These are phyloP conservation scores for Xylaria acuta DNA, from an alignment of 495 filamentous ascomycete species.

Conservation along the genomic window DNA sequence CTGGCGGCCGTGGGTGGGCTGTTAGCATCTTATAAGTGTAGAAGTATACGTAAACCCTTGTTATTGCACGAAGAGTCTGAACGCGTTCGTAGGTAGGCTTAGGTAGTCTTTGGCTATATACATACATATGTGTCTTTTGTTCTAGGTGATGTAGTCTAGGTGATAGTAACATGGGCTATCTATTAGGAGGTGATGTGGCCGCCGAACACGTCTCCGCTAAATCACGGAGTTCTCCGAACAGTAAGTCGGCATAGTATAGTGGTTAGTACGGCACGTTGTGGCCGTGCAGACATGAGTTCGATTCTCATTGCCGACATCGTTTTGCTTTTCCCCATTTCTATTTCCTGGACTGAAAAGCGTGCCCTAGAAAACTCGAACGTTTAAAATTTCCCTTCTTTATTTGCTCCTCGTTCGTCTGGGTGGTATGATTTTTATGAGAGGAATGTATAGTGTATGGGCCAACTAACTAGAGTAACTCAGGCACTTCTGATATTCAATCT, in stretches of 20 bases:
- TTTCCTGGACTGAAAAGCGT: background rate
- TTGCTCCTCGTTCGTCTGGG: background rate
- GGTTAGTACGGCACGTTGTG: conserved; percentile 19
- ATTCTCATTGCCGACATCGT: background rate
- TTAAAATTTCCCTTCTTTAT: background rate
- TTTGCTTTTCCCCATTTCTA: background rate
- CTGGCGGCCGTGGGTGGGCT: no score
- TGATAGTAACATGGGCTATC: no score
- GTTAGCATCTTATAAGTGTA: no score
- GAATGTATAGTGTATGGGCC: no score
- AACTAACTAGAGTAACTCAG: no score
- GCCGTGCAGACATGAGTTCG: conserved; percentile 19
- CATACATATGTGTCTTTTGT: no score
- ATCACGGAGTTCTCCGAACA: background rate
- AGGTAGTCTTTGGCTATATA: no score
- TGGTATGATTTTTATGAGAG: background rate
- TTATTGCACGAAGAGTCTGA: no score
- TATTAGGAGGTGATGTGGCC: background rate
- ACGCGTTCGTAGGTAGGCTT: no score
- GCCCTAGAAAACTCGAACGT: background rate
- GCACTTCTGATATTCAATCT: no score
- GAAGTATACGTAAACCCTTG: no score
- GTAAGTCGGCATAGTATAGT: conserved; percentile 10
- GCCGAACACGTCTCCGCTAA: background rate
- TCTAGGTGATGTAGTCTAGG: no score